These are phyloP conservation scores for Penicillium sp. DNA, from an alignment of 2,329 filamentous ascomycete species.

Conservation along the genomic window DNA sequence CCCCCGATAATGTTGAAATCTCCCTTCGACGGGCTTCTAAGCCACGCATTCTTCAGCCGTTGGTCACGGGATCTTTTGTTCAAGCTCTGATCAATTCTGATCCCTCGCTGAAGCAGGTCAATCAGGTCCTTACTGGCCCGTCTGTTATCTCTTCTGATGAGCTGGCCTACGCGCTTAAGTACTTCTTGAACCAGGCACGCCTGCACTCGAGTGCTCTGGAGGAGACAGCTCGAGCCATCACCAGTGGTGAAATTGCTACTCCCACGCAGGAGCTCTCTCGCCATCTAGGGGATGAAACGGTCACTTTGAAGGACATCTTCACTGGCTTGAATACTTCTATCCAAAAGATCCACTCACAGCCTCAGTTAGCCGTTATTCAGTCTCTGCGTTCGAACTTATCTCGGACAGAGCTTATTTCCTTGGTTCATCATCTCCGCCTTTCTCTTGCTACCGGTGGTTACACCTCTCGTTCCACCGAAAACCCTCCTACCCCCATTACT, in stretches of 20 bases:
- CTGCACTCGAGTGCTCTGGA: conserved; percentile 32
- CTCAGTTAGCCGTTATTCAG: conserved; percentile 28
- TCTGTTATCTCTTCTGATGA: conserved; percentile 37
- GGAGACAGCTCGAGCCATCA: conserved; percentile 31
- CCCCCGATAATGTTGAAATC: conserved; percentile 37
- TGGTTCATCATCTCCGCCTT: conserved; percentile 43
- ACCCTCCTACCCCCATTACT: conserved; percentile 35
- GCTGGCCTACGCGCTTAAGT: conserved; percentile 37
- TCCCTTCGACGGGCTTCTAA: conserved; percentile 35
- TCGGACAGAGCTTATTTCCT: conserved; percentile 38
- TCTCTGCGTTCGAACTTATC: conserved; percentile 39
- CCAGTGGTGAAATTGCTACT: conserved; percentile 26
- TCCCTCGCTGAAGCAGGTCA: conserved; percentile 36
- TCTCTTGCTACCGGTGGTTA: conserved; percentile 42
- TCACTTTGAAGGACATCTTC: conserved; percentile 35
- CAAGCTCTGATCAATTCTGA: conserved; percentile 40
- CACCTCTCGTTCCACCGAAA: conserved; percentile 42
- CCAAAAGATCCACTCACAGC: conserved; percentile 35
- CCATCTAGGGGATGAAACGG: conserved; percentile 14
- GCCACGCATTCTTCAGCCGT: conserved; percentile 33
- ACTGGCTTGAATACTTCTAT: conserved; percentile 37
- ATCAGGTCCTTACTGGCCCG: conserved; percentile 35
- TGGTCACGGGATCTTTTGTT: conserved; percentile 39
- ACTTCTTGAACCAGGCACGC: conserved; percentile 39
- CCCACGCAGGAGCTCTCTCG: conserved; percentile 20